Evolutionary conservation across 73 alveolate species (phyloP), one percentile per base, ranked within the genome.

Genomic region (Stentor coeruleus): DNA sequence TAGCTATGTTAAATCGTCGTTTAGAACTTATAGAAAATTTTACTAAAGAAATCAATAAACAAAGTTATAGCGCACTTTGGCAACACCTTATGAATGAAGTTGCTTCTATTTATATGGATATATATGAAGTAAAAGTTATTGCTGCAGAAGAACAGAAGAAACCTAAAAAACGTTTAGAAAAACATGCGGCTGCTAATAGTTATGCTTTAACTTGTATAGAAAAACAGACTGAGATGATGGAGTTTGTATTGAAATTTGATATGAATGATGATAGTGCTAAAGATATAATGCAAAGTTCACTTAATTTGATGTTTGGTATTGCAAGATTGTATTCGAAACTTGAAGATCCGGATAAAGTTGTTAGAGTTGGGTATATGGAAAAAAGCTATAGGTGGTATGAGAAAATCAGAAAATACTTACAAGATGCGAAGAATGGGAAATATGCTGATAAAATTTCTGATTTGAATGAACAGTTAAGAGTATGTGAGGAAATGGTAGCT

Each of bases 1-100:
- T 94, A 58, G 99, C 98, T 2, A 94, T 94, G 98, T 91, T 90
- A 75, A 98, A 97, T 58, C 90, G 98, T 88, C 92, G 99, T 85
- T 89, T 92, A 81, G 97, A 92, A 55, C 37, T 97, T 82, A 73
- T 97, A 58, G 91, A 88, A 35, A 96, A 97, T 40, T 87, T 95
- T 20, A 81, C 91, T 15, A 87, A 87, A 39, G 93, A 86, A 40
- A 89, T 97, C 86, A 93, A 96, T 82, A 95, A 93, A 14, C 94
- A 96, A 82, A 97, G 97, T 58, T 91, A 81, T 86, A 88, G 90
- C 35, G 92, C 85, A 74, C 81, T 88, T 35, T 93, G 95, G 91
- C 92, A 93, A 40, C 97, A 94, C 85, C 74, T 97, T 37, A 59
- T 87, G 58, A 91, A 86, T 39, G 99, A 97, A 89, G 87, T 97